Conservation (phyloP, 208 protist species). For the Trypanosoma grayi region DNA sequence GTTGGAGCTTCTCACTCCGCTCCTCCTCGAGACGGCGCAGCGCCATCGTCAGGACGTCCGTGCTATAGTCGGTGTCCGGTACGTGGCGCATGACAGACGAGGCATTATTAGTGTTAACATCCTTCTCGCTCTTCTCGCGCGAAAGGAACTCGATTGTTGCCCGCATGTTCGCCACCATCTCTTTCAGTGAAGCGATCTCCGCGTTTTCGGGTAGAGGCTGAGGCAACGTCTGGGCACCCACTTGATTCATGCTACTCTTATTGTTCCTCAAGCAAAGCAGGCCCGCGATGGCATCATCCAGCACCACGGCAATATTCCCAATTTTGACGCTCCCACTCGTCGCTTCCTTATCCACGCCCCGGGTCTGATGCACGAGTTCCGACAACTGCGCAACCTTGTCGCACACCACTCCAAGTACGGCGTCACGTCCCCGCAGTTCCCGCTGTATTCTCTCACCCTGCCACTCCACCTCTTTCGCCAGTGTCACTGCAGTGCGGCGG, state of each 20-base stretch:
- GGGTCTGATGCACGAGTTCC: not conserved
- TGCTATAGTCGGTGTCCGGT: not conserved
- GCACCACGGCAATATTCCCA: not conserved
- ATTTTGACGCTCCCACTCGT: not conserved
- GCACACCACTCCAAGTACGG: constrained; percentile 2
- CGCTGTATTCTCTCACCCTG: constrained; percentile 3
- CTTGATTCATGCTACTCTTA: not conserved
- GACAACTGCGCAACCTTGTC: not conserved
- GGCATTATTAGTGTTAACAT: not conserved
- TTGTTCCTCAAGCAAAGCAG: not conserved
- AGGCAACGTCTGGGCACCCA: not conserved
- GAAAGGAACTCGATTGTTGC: constrained; percentile 1
- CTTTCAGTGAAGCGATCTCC: not conserved
- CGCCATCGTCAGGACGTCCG: constrained; percentile 11
- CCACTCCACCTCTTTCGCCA: constrained; percentile 8
- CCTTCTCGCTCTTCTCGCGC: not conserved
- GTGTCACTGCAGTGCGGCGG: not conserved
- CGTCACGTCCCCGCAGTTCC: constrained; percentile 1
- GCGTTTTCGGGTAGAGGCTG: not conserved
- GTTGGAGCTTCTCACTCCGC: constrained; percentile 14
- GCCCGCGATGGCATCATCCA: constrained; percentile 6
- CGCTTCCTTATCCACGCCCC: not conserved
- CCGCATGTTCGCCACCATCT: constrained; percentile 4
- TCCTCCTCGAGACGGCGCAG: constrained; percentile 19
- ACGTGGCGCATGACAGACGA: not conserved